Evolutionary conservation across 2,329 filamentous ascomycete genomes (phyloP), one percentile per base, ranked within the genome.

Genomic region (Sporothrix curviconia): DNA sequence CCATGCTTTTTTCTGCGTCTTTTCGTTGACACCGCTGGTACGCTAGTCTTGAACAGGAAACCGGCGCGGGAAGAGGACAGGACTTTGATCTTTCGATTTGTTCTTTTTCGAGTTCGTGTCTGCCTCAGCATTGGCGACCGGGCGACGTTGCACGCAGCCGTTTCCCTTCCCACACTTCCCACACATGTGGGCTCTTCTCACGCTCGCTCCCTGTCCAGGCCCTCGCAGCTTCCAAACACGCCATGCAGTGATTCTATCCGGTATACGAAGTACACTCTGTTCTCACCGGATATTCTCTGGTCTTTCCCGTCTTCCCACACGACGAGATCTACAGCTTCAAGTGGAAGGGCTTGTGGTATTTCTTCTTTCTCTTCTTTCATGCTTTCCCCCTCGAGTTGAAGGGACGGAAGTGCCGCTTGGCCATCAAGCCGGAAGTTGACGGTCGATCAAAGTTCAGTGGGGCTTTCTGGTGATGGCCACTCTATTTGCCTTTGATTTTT

Each of bases 291-390:
- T 25, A 37, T 50, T 50, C 47, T 50, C 47, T 37, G 47, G 47
- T 3, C 36, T 52, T 40, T 37, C 32, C 46, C 32, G 47, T 37
- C 47, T 32, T 24, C 24, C 56, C 56, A 42, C 34, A 42, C 55
- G 56, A 58, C 50, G 42, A 28, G 56, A 54, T 58, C 56, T 36
- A 22, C 52, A 47, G 17, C 52, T 30, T 55, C 42, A 47, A 30
- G 40, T 36, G 42, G 43, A n/a, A n/a, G n/a, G n/a, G n/a, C n/a
- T n/a, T 36, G 14, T n/a, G 14, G 24, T n/a, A 15, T 49, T n/a
- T 39, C 30, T 53, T 44, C 28, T n/a, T 28, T 24, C 2, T n/a
- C 7, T 32, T 47, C 25, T 19, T 32, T 39, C 24, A 22, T 6
- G 4, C 11, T 28, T 8, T 4, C 19, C 28, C 17, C 4, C 19